Evolutionary conservation across 345 rosid species (phyloP).

Genomic region (Rhizophora mangle): DNA sequence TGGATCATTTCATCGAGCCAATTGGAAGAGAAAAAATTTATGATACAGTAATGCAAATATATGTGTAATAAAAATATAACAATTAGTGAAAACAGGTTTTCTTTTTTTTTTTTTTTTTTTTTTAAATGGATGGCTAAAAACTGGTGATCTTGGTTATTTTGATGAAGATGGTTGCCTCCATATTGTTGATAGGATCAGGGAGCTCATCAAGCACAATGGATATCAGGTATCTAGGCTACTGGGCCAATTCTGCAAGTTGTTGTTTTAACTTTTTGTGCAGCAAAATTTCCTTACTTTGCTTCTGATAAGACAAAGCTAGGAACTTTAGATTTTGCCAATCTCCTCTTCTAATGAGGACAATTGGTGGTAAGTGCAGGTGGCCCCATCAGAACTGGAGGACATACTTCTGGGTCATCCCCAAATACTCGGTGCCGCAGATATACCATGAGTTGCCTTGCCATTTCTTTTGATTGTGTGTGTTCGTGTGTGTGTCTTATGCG

Average conservation of each 20-base stretch:
- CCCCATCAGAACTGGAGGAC: constrained; percentile 67
- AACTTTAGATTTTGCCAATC: too few species aligned
- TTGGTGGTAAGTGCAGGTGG: constrained; percentile 39
- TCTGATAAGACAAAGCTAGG: too few species aligned
- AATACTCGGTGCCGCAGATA: constrained; percentile 54
- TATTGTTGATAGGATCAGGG: constrained; percentile 61
- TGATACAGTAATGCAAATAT: too few species aligned
- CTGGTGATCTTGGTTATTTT: constrained; percentile 63
- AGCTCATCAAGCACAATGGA: constrained; percentile 69
- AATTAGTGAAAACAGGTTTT: too few species aligned
- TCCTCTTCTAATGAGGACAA: background rate
- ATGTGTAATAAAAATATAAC: too few species aligned
- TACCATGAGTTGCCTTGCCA: constrained; percentile 40
- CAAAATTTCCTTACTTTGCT: too few species aligned
- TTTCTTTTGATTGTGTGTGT: background rate
- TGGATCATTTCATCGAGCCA: too few species aligned
- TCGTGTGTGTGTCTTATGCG: background rate
- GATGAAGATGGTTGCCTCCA: constrained; percentile 50
- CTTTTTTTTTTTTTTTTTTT: too few species aligned
- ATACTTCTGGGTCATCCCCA: constrained; percentile 49
- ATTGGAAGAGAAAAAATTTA: too few species aligned
- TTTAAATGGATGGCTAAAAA: constrained; percentile 55
- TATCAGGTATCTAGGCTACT: constrained; percentile 41
- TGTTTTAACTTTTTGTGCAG: too few species aligned
- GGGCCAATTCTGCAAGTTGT: background rate